Conservation (phyloP, 768 basidiomycete species). For the Lactarius hengduanensis region DNA sequence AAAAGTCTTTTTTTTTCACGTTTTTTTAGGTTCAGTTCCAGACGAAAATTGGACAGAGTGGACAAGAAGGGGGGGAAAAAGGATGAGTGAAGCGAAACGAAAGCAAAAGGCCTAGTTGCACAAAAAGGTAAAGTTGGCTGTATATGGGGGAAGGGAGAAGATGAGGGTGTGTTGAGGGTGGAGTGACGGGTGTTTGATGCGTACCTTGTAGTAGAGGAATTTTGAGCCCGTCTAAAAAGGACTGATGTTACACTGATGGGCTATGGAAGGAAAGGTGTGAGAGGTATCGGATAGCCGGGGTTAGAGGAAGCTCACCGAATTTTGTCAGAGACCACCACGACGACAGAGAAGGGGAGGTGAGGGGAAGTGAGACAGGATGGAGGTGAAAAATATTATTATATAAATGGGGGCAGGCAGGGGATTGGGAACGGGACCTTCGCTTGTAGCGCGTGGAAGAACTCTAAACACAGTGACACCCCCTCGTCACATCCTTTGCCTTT, state of each 20-base stretch:
- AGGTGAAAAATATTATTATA: conserved; percentile 25
- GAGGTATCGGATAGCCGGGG: not conserved
- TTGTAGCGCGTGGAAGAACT: conserved; percentile 24
- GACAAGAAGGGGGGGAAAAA: conserved; percentile 45
- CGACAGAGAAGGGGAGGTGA: conserved; percentile 18
- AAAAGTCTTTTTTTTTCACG: conserved; percentile 51
- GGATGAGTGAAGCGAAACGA: conserved; percentile 40
- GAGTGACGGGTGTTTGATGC: conserved; percentile 28
- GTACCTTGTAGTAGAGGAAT: conserved; percentile 66
- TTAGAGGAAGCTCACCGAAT: conserved; percentile 19
- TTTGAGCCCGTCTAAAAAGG: conserved; percentile 74
- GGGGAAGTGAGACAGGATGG: conserved; percentile 12
- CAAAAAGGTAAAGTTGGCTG: conserved; percentile 55
- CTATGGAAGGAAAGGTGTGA: conserved; percentile 31
- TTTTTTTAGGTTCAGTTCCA: conserved; percentile 46
- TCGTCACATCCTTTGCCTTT: conserved; percentile 12
- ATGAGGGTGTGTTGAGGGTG: conserved; percentile 31
- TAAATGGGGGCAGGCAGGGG: conserved; percentile 20
- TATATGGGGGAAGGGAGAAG: conserved; percentile 12
- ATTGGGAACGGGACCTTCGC: conserved; percentile 21
- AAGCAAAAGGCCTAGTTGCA: conserved; percentile 55
- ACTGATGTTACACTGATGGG: conserved; percentile 77
- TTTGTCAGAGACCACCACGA: conserved; percentile 22
- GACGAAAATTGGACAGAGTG: conserved; percentile 47
- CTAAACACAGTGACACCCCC: conserved; percentile 17